Base-by-base conservation (phyloP, 257 asterid species). In the Solanum piurae region DNA sequence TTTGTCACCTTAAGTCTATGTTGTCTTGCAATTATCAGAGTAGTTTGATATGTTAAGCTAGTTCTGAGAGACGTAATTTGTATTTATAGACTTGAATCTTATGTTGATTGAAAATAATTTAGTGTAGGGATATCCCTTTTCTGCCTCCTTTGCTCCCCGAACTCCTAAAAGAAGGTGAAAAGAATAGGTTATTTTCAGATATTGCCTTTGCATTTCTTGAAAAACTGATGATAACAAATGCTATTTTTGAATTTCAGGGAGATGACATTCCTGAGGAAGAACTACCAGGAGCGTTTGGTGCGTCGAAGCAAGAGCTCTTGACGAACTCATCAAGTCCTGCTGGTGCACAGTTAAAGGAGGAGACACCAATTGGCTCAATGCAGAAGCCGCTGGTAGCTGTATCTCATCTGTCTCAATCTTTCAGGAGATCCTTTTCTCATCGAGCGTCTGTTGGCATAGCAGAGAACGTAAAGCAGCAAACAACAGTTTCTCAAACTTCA, bases 221-320 rank as follows among this genome's bases (percentile, higher is more conserved):
- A 10, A 49, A 80, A 80, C 20, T 27, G 2, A 4, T 29, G 29
- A 29, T 80, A 10, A 80, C 11, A 5, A 16, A 46, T 49, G 69
- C 29, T 27, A 5, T 18, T 29, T 83, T 33, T 90, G 55, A 40
- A 77, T 66, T 73, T 86, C 96, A 97, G 99, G 95, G 91, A 3
- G 93, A 97, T 89, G 99, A 97, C 60, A 91, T 97, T 86, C 98
- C 99, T 2, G 95, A 91, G 92, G 98, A 87, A 87, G 91, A 8
- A 25, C 89, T 96, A 11, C 99, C 99, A 4, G 94, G 87, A 31
- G 95, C 96, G 25, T 95, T 94, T 89, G 88, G 86, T 87, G 83
- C 31, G 69, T 31, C 77, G 55, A 93, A 90, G 87, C 93, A 82
- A 86, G 83, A 83, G 38, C 66, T 86, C 55, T 83, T 29, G 46